Base-by-base conservation (phyloP, 306 rosid species). In the Rosa rugosa region DNA sequence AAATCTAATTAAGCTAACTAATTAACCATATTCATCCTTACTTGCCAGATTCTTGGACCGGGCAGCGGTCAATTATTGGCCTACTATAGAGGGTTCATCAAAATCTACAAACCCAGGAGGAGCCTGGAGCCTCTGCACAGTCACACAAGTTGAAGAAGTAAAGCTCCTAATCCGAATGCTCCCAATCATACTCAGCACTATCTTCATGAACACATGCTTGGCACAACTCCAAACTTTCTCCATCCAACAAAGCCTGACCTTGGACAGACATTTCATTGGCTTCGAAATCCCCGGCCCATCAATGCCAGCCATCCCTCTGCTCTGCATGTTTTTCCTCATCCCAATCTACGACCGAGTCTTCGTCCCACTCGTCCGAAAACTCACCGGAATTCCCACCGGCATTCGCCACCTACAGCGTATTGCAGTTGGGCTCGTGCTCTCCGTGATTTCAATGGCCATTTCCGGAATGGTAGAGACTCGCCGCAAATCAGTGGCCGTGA, bases 191-290 rank as follows among this genome's bases (percentile, higher is more conserved):
- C 16, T 91, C 1, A 89, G 97, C 77, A 94, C 97, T 23, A 85
- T 94, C 78, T 90, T 94, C 65, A 86, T 89, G 91, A 91, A 87
- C 77, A 89, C 94, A n/a, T 94, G 98, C 80, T 67, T 92, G 83
- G 98, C 97, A 14, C 97, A 92, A 51, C 94, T 94, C 78, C 97
- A 92, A 67, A 94, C 97, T 3, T 92, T 92, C 87, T 81, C 93
- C 6, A 60, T 94, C 69, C 92, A 92, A 71, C 97, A 92, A 85
- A 84, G 92, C 87, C 75, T 82, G 51, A 94, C 98, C 74, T 51
- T 92, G 94, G 57, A 94, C 77, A 45, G 84, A 51, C 36, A 86
- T 44, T 18, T 94, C 73, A 2, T 41, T 1, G 89, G 91, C 23
- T 88, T 94, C 62, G 87, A 89, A 82, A 75, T 94, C 25, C 98